Base-by-base conservation (phyloP, 257 asterid species). In the Ilex aquifolium region DNA sequence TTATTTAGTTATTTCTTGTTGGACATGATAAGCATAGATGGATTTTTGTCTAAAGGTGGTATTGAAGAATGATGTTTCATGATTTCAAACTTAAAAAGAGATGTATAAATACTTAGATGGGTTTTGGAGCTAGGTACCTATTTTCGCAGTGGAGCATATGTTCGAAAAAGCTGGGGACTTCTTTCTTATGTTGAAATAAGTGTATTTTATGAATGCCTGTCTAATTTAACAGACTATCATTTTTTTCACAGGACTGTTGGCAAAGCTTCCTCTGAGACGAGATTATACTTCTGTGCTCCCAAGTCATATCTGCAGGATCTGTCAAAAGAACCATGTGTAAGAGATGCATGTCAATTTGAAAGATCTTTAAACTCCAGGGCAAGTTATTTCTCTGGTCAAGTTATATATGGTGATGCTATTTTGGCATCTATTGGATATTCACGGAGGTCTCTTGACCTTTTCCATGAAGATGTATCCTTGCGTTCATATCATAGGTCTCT, bases 231-330 rank as follows among this genome's bases (percentile, higher is more conserved):
- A 54, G 44, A 42, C 44, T 63, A 39, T 46, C 59, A 55, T 55
- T 65, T 51, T 9, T 76, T 72, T 29, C 80, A 74, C 74, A 92
- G 97, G 81, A 66, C 85, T 61, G 70, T 92, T 64, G 99, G 99
- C 66, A 87, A 79, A 72, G 92, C 96, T 71, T 85, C 96, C 57
- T 92, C 94, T n/a, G 97, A 92, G 69, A 73, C 75, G 71, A 92
- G 97, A 76, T 56, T 92, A 67, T 89, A 87, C 79, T 92, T 71
- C 68, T 60, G 79, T 65, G 70, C 78, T 74, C 85, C 99, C 60
- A 79, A 80, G 57, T 66, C 68, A 59, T 69, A 52, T 51, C 52
- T 32, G 8, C 53, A 50, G 49, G 68, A 70, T 59, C 69, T 64
- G 48, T 65, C 76, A 66, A 73, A 71, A 32, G 79, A 75, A 60